Percentiles rank a stretch among this genome's conserved stretches.
Evolutionary conservation across 345 rosid genomes (phyloP).

Genomic region (Arabis alpina): DNA sequence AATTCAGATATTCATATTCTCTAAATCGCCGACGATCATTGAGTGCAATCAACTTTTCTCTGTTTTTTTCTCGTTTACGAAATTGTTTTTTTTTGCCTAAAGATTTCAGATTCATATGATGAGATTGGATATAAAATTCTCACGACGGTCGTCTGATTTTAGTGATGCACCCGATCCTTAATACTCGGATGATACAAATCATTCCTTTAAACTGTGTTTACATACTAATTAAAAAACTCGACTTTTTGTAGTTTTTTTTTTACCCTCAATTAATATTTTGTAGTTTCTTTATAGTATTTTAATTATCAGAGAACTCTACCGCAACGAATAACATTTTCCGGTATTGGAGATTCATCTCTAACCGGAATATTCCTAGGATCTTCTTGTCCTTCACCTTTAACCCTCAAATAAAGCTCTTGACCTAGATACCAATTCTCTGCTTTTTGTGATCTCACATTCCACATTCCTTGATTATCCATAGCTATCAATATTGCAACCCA

Average conservation of each 20-base stretch:
- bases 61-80: not conserved
- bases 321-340: constrained; percentile 61
- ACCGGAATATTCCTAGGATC: constrained; percentile 45
- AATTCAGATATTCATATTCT: no score
- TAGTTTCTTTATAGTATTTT: no score
- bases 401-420: constrained; percentile 71
- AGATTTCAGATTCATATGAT: constrained; percentile 1
- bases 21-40: not conserved
- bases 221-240: no score
- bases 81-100: no score
- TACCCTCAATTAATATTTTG: no score
- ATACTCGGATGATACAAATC: constrained; percentile 20
- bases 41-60: not conserved
- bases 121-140: constrained; percentile 33
- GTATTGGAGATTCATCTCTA: constrained; percentile 59
- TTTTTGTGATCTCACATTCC: constrained; percentile 86
- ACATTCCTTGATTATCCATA: constrained; percentile 91
- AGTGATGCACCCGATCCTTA: constrained; percentile 35
- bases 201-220: not conserved
- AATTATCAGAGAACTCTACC: constrained; percentile 42
- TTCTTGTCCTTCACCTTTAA: constrained; percentile 65
- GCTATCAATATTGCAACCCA: constrained; percentile 70
- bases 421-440: constrained; percentile 76
- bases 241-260: no score
- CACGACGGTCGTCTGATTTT: constrained; percentile 39